These are phyloP conservation scores for Saccharum officinarum DNA, from an alignment of 176 grass and related monocot species.

Conservation along the genomic window DNA sequence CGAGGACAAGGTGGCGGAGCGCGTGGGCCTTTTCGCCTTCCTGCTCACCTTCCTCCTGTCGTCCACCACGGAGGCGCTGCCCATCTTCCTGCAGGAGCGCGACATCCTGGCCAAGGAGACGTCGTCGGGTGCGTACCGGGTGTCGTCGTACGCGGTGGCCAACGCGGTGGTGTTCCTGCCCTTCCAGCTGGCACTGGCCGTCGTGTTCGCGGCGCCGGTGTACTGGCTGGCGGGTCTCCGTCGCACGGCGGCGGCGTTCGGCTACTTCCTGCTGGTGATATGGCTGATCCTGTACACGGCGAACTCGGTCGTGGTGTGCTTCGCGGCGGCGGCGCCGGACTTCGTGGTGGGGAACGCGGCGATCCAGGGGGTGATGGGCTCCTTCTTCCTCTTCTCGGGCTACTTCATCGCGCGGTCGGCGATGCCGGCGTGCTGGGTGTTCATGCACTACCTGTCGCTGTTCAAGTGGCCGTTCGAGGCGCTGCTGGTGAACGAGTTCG, in stretches of 20 bases:
- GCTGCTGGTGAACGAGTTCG: conserved; percentile 35
- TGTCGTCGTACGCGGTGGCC: conserved; percentile 19
- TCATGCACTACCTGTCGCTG: conserved; percentile 29
- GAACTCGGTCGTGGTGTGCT: conserved; percentile 27
- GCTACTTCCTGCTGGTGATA: conserved; percentile 22
- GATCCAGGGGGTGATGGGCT: conserved; percentile 31
- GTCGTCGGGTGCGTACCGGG: conserved; percentile 10
- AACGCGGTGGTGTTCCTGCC: conserved; percentile 33
- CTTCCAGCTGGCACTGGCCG: conserved; percentile 22
- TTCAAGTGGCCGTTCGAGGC: conserved; percentile 39
- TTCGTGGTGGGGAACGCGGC: conserved; percentile 31
- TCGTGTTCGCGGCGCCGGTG: conserved; percentile 6
- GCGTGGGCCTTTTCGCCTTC: conserved; percentile 33
- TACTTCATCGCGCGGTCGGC: conserved; percentile 28
- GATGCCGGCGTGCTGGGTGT: conserved; percentile 13
- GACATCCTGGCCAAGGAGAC: conserved; percentile 37
- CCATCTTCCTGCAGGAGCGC: conserved; percentile 40
- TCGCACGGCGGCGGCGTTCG: conserved; percentile 13
- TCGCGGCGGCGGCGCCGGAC: conserved; percentile 24
- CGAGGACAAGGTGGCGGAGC: conserved; percentile 27
- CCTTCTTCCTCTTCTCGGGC: conserved; percentile 40
- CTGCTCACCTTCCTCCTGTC: conserved; percentile 33
- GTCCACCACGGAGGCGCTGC: conserved; percentile 34
- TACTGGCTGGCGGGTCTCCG: conserved; percentile 28
- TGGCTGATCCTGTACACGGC: conserved; percentile 36